These are phyloP conservation scores for Ogataea philodendri DNA, from an alignment of 805 yeast species.

Conservation along the genomic window DNA sequence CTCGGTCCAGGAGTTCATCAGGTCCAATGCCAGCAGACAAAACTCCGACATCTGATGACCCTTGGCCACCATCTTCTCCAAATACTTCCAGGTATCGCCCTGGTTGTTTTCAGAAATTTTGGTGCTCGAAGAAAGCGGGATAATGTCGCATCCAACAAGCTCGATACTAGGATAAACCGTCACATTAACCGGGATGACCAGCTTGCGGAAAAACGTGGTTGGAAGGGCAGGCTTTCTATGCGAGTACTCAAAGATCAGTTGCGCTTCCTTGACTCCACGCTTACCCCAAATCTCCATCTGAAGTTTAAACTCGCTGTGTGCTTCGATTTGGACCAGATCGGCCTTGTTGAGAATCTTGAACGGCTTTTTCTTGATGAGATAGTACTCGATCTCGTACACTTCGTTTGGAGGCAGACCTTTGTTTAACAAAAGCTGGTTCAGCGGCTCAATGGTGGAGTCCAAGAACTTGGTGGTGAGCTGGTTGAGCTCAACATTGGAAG, in stretches of 20 bases:
- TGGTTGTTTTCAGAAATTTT: constrained; percentile 27
- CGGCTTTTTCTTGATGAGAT: constrained; percentile 56
- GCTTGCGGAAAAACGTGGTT: constrained; percentile 45
- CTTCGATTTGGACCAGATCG: constrained; percentile 40
- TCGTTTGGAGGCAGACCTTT: constrained; percentile 56
- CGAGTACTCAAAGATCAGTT: constrained; percentile 65
- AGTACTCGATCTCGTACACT: constrained; percentile 72
- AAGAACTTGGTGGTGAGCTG: constrained; percentile 58
- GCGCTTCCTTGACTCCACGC: constrained; percentile 66
- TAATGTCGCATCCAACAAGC: constrained; percentile 69
- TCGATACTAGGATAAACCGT: constrained; percentile 75
- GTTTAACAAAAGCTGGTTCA: constrained; percentile 50
- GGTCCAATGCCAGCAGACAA: constrained; percentile 66
- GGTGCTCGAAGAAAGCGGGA: constrained; percentile 47
- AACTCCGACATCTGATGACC: constrained; percentile 47
- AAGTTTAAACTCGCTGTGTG: constrained; percentile 40
- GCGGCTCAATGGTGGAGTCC: constrained; percentile 71
- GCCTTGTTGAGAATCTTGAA: constrained; percentile 50
- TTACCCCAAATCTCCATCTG: constrained; percentile 66
- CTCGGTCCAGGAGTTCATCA: constrained; percentile 79
- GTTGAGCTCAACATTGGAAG: constrained; percentile 54
- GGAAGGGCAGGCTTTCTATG: constrained; percentile 31
- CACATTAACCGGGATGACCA: constrained; percentile 66
- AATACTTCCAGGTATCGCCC: constrained; percentile 33
- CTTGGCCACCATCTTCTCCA: constrained; percentile 30